Evolutionary conservation across 805 yeast genomes (phyloP).

Genomic region (Myxozyma mucilagina): DNA sequence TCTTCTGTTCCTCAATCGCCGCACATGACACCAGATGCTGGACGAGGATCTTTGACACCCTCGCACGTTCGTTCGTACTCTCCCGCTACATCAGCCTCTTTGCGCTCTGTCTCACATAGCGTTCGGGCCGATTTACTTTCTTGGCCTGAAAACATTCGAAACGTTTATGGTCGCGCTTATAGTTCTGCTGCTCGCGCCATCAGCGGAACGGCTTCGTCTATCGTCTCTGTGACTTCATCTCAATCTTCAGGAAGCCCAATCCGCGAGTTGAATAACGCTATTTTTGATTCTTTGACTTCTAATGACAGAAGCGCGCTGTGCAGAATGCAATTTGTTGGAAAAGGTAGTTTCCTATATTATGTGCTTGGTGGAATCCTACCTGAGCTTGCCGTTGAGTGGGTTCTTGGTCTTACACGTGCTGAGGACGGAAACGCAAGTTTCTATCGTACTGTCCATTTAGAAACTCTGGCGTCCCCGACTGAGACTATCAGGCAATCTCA

Average conservation of each 20-base stretch:
- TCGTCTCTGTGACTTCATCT: constrained; percentile 14
- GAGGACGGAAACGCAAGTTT: neutral
- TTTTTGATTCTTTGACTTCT: constrained; percentile 23
- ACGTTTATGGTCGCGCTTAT: constrained; percentile 42
- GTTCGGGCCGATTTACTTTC: constrained; percentile 46
- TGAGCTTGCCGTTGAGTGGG: constrained; percentile 28
- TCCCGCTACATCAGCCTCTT: constrained; percentile 26
- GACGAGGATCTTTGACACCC: constrained; percentile 24
- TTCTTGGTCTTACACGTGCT: constrained; percentile 21
- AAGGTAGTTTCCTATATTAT: constrained; percentile 26
- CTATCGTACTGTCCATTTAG: constrained; percentile 14
- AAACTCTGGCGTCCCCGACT: neutral
- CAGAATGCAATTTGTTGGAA: constrained; percentile 30
- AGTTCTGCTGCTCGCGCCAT: constrained; percentile 30
- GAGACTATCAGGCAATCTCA: neutral
- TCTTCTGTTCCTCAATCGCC: constrained; percentile 26
- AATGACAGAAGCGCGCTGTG: constrained; percentile 13
- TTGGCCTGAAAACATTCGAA: constrained; percentile 45
- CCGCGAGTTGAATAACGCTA: constrained; percentile 24
- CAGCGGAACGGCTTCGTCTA: constrained; percentile 27
- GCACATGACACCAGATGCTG: constrained; percentile 13
- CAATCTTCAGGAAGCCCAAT: constrained; percentile 17
- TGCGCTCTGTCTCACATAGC: constrained; percentile 36
- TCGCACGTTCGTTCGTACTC: constrained; percentile 29
- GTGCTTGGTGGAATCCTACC: constrained; percentile 28